Conservation (phyloP, 345 rosid genomes). For the rapeseed (Brassica napus) region DNA sequence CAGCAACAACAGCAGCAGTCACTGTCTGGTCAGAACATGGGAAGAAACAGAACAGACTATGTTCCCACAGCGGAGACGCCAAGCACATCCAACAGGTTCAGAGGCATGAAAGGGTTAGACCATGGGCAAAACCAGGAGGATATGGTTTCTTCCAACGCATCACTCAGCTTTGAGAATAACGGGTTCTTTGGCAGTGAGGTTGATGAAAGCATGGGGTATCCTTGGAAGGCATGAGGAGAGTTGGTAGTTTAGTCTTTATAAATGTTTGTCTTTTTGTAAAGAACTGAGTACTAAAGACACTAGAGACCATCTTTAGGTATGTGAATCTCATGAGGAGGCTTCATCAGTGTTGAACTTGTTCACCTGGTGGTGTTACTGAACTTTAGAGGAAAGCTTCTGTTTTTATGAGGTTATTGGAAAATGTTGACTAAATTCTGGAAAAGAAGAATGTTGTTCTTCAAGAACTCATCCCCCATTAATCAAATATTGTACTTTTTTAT, state of each 20-base stretch:
- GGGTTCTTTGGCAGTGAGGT: constrained; percentile 70
- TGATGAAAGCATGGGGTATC: constrained; percentile 65
- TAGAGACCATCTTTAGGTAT: constrained; percentile 31
- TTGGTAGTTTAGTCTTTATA: constrained; percentile 20
- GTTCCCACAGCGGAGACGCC: constrained; percentile 30
- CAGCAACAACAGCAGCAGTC: constrained; percentile 11
- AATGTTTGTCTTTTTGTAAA: constrained; percentile 30
- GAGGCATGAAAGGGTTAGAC: constrained; percentile 46
- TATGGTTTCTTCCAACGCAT: constrained; percentile 55
- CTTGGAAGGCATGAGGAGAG: constrained; percentile 54
- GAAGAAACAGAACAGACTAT: constrained; percentile 46
- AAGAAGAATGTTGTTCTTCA: constrained; percentile 1
- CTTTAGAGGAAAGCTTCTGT: constrained; percentile 28
- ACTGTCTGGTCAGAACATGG: constrained; percentile 15
- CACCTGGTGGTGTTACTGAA: neutral
- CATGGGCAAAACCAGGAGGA: constrained; percentile 55
- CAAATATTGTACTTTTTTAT: constrained; percentile 5
- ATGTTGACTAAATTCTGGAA: constrained; percentile 15
- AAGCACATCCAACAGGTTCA: constrained; percentile 81
- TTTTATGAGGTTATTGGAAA: constrained; percentile 23
- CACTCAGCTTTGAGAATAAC: constrained; percentile 58
- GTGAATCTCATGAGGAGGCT: constrained; percentile 32
- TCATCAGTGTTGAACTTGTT: constrained; percentile 18
- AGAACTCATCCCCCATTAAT: constrained; percentile 6
- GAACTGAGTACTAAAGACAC: constrained; percentile 32